These are phyloP conservation scores for Exophiala viscosa DNA, from an alignment of 2,329 filamentous ascomycete species.

Conservation along the genomic window DNA sequence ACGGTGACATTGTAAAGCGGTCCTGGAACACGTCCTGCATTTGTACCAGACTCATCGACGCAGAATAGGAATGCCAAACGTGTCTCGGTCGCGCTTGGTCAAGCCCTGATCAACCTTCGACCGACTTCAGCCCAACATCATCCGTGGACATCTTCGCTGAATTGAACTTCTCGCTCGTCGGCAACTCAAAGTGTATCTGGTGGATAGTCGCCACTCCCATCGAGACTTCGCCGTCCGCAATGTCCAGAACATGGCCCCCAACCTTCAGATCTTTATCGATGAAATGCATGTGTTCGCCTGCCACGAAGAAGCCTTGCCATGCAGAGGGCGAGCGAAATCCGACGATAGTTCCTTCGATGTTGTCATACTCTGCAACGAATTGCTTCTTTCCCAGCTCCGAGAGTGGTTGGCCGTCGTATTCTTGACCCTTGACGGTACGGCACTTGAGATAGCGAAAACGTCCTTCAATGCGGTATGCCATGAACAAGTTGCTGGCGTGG, in stretches of 20 bases:
- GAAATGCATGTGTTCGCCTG: slow-evolving; percentile 44
- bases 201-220: slow-evolving; percentile 38
- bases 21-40: too few species aligned
- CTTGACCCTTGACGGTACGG: slow-evolving; percentile 31
- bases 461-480: slow-evolving; percentile 31
- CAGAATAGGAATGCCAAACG: too few species aligned
- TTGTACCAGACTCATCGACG: too few species aligned
- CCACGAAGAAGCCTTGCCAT: slow-evolving; percentile 41
- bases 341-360: slow-evolving; percentile 40
- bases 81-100: neutral
- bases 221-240: slow-evolving; percentile 33
- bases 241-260: slow-evolving; percentile 42
- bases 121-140: slow-evolving; percentile 18
- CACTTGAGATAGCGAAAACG: slow-evolving; percentile 29
- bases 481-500: slow-evolving; percentile 30
- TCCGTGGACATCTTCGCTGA: slow-evolving; percentile 27
- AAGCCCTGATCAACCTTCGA: slow-evolving; percentile 11
- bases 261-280: slow-evolving; percentile 34
- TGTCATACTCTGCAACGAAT: slow-evolving; percentile 36
- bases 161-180: slow-evolving; percentile 39
- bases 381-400: slow-evolving; percentile 40
- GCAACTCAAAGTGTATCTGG: slow-evolving; percentile 40
- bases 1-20: too few species aligned
- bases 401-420: slow-evolving; percentile 31
- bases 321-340: slow-evolving; percentile 41